A percentile compares a stretch with the other conserved stretches of the same genome.
phyloP scores from a whole-genome alignment of 352 stramenopile species.

The Phytophthora pini region DNA sequence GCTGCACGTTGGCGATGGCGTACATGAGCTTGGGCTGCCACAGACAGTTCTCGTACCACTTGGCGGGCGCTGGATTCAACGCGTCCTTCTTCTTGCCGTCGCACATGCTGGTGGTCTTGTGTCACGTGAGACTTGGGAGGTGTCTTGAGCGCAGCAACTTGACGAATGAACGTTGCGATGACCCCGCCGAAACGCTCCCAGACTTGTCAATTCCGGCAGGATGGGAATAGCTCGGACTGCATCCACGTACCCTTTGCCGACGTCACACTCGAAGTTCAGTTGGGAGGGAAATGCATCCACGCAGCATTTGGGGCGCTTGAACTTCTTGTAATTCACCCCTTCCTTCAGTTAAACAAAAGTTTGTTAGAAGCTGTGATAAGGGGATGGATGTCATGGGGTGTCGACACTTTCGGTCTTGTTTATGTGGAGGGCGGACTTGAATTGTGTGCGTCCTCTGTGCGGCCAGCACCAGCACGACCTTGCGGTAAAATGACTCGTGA shows the following conservation, averaged over 20 bases:
- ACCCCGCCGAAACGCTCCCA: constrained; percentile 7
- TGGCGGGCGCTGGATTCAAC: constrained; percentile 4
- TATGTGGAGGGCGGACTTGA: constrained; percentile 26
- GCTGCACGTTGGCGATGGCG: constrained; percentile 57
- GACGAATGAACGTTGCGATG: constrained; percentile 11
- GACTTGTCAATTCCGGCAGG: constrained; percentile 13
- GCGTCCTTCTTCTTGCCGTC: constrained; percentile 11
- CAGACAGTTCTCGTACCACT: constrained; percentile 37
- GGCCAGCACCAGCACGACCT: no score
- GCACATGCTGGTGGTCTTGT: constrained; percentile 17
- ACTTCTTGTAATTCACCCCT: constrained; percentile 12
- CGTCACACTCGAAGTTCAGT: constrained; percentile 27
- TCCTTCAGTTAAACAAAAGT: constrained; percentile 15
- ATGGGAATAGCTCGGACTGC: constrained; percentile 31
- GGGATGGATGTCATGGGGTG: constrained; percentile 12
- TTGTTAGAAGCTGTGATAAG: neutral
- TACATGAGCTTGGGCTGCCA: constrained; percentile 82
- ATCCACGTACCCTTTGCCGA: constrained; percentile 31
- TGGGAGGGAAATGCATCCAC: constrained; percentile 32
- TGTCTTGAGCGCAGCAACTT: constrained; percentile 19
- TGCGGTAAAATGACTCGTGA: no score
- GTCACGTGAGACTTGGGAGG: constrained; percentile 16
- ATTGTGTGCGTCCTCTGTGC: constrained; percentile 8
- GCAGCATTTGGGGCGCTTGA: constrained; percentile 25
- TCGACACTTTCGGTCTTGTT: constrained; percentile 8